A percentile compares a stretch with the other conserved stretches of the same genome.
Evolutionary conservation across 2,329 filamentous ascomycete species (phyloP).

Genomic region (Westerdykella ornata): DNA sequence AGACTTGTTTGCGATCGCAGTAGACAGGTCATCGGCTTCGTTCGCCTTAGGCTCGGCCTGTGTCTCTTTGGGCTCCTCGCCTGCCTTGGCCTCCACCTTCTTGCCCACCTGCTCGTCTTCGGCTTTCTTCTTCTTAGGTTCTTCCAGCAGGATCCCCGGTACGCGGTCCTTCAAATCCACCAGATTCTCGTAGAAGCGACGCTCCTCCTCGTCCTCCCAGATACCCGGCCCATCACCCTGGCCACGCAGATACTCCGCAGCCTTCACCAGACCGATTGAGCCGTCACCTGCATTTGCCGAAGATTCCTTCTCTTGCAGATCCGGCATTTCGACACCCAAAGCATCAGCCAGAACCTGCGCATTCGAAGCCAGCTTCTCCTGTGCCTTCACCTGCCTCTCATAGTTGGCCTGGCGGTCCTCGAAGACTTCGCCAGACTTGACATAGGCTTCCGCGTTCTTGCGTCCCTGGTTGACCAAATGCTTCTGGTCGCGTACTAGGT

Average conservation of each 20-base stretch:
- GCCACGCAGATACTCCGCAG: conserved; percentile 84
- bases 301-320: conserved; percentile 76
- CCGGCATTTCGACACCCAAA: conserved; percentile 86
- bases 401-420: conserved; percentile 95
- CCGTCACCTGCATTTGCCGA: conserved; percentile 59
- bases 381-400: conserved; percentile 84
- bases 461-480: conserved; percentile 78
- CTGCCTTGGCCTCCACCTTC: conserved; percentile 51
- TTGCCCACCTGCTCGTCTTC: conserved; percentile 84
- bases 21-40: conserved; percentile 74
- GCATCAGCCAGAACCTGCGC: conserved; percentile 86
- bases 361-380: conserved; percentile 84
- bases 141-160: conserved; percentile 85
- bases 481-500: conserved; percentile 87
- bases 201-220: conserved; percentile 97
- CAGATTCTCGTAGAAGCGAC: conserved; percentile 95
- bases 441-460: conserved; percentile 95
- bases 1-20: conserved; percentile 93
- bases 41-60: conserved; percentile 46
- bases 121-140: conserved; percentile 85
- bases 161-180: conserved; percentile 95
- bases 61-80: conserved; percentile 38
- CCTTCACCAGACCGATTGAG: conserved; percentile 87
- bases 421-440: conserved; percentile 96
- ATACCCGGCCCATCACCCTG: conserved; percentile 88